Base-by-base conservation (phyloP, 495 filamentous ascomycete genomes). In the Terfezia boudieri region DNA sequence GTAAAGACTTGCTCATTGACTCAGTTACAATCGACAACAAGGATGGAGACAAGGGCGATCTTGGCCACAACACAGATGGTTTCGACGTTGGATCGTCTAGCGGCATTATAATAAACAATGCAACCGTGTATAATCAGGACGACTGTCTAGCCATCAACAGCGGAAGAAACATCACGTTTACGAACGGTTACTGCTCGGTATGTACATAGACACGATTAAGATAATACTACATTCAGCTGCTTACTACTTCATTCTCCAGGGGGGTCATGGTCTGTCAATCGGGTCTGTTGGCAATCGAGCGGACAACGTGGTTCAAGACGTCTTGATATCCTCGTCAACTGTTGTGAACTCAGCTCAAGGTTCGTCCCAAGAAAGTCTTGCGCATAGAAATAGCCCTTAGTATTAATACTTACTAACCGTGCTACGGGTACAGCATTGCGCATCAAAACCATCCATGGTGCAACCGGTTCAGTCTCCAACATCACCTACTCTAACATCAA, bases 91-190 rank as follows among this genome's bases (percentile, higher is more conserved):
- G 76, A 50, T 64, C 52, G n/a, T 64, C 56, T 8, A 70, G 65
- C 38, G 67, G 69, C 14, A 67, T 80, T 16, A 73, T 69, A 38
- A 79, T 81, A 59, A 66, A 64, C 20, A 69, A 70, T n/a, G 73
- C 75, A 8, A 74, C 62, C 35, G 71, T 81, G 4, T 69, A 73
- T 56, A 80, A 74, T 62, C 78, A 80, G 67, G 77, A 80, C 54
- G 77, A 80, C 63, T 82, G 78, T 58, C 60, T 82, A 10, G 78
- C 76, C 16, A 64, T 82, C 60, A 80, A 78, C 67, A 78, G 73
- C 1, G 78, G 78, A 51, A 71, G 66, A 0, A 60, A 60, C 49
- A 61, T 61, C 23, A 14, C 49, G 5, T 61, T 59, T 56, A 55
- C 41, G 53, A 55, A 57, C 20, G 20, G 20, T 20, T 20, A 20